phyloP scores from a whole-genome alignment of 1,284 basidiomycete species.

The Trametes pubescens region DNA sequence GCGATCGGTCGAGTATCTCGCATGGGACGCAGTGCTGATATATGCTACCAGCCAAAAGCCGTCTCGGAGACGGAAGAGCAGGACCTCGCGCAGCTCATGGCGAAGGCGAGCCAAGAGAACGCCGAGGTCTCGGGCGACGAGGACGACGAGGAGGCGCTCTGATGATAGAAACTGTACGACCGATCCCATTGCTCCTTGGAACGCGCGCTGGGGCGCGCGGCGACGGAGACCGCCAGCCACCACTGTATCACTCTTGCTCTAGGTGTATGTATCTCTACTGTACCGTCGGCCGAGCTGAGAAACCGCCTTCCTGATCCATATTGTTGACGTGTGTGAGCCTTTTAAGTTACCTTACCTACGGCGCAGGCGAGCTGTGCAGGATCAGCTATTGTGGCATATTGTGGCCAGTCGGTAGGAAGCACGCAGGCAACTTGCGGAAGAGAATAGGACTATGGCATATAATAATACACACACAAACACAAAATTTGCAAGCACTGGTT shows the following conservation, averaged over 20 bases:
- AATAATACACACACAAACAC: background rate
- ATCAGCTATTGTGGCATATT: background rate
- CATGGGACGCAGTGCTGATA: too few species aligned
- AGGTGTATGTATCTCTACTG: constrained; percentile 23
- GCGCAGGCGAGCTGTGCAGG: too few species aligned
- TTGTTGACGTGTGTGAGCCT: background rate
- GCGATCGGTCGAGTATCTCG: constrained; percentile 28
- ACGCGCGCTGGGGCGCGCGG: background rate
- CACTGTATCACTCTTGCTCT: constrained; percentile 21
- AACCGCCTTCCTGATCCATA: background rate
- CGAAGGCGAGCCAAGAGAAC: constrained; percentile 90
- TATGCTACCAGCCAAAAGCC: constrained; percentile 81
- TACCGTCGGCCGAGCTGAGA: constrained; percentile 17
- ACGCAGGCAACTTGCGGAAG: background rate
- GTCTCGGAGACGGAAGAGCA: constrained; percentile 97
- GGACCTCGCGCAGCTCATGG: constrained; percentile 95
- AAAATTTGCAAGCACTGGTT: constrained; percentile 6
- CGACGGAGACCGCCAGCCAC: background rate
- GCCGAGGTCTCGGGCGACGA: constrained; percentile 95
- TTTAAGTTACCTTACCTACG: background rate
- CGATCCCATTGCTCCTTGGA: background rate
- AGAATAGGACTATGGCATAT: constrained; percentile 2
- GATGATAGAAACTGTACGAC: constrained; percentile 18
- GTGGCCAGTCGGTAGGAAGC: background rate
- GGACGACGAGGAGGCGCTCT: constrained; percentile 72